A percentile compares a stretch with the other conserved stretches of the same genome.
These are phyloP conservation scores for Chlamydomonas sphaeroides DNA, from an alignment of 139 green algal genomes.

Conservation along the genomic window DNA sequence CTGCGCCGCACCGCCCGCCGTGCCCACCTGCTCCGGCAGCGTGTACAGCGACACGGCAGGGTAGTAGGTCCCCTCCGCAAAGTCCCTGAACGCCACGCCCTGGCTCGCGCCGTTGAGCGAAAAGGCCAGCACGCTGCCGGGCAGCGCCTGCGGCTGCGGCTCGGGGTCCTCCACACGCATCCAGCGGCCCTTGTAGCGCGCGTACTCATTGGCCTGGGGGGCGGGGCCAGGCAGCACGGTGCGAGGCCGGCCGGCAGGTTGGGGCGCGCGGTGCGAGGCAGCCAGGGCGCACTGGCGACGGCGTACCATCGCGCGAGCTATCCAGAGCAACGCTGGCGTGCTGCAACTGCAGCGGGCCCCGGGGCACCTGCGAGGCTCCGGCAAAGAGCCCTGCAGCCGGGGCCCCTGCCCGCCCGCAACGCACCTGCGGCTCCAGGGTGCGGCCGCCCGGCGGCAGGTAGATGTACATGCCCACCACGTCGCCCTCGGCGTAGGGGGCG, in stretches of 20 bases:
- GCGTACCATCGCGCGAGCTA: too few species aligned
- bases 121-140: slow-evolving; percentile 76
- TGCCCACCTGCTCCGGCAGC: slow-evolving; percentile 55
- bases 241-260: too few species aligned
- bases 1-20: too few species aligned
- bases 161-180: slow-evolving; percentile 61
- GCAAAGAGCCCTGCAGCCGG: too few species aligned
- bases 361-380: too few species aligned
- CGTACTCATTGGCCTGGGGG: slow-evolving; percentile 45
- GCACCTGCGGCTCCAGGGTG: slow-evolving; percentile 51
- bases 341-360: too few species aligned
- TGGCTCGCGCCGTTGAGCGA: slow-evolving; percentile 75
- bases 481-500: slow-evolving; percentile 54
- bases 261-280: too few species aligned
- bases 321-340: too few species aligned
- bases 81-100: slow-evolving; percentile 71
- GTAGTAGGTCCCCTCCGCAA: slow-evolving; percentile 88
- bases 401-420: too few species aligned
- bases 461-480: slow-evolving; percentile 75
- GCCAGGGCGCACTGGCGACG: too few species aligned
- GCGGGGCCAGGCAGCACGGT: too few species aligned
- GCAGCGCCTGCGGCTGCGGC: slow-evolving; percentile 47
- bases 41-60: slow-evolving; percentile 84
- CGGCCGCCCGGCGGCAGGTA: slow-evolving; percentile 69
- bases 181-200: slow-evolving; percentile 61